phyloP scores from a whole-genome alignment of 305 asterid species.

The Striga hermonthica region DNA sequence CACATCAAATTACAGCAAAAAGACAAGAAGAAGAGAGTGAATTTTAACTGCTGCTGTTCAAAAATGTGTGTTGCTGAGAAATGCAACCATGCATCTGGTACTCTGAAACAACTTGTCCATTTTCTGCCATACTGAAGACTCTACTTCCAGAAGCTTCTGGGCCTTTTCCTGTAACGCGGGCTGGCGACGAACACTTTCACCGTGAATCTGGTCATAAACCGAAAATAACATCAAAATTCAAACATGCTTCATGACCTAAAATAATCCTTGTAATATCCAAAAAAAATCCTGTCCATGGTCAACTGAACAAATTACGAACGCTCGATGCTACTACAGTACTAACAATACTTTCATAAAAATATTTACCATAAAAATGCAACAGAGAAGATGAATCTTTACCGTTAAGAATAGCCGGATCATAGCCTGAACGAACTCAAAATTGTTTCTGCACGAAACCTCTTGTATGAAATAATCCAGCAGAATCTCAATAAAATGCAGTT shows the following conservation, averaged over 20 bases:
- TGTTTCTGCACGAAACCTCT: constrained; percentile 64
- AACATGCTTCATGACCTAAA: neutral
- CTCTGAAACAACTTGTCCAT: constrained; percentile 76
- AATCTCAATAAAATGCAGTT: constrained; percentile 60
- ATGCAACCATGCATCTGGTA: constrained; percentile 76
- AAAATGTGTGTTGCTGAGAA: constrained; percentile 82
- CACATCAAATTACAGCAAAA: too few relatives aligned
- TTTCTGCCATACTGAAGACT: constrained; percentile 74
- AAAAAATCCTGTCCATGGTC: too few relatives aligned
- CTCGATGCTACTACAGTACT: too few relatives aligned
- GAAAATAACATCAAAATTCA: neutral
- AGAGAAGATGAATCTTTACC: constrained; percentile 41
- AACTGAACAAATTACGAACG: too few relatives aligned
- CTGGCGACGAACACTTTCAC: constrained; percentile 69
- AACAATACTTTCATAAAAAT: neutral
- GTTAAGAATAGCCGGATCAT: constrained; percentile 72
- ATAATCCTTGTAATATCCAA: too few relatives aligned
- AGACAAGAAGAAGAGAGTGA: neutral
- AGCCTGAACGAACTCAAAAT: constrained; percentile 86
- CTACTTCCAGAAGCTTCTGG: constrained; percentile 57
- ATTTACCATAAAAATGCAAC: neutral
- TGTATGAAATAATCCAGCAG: constrained; percentile 76
- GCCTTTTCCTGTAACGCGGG: constrained; percentile 68
- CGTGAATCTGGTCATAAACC: constrained; percentile 64
- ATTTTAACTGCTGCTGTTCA: constrained; percentile 35